Evolutionary conservation across 306 rosid genomes (phyloP).

Genomic region (barrel medic (Medicago truncatula)): MtrunA17r5.0-ANR NC_053047.1:34712501-34713000

Average conservation of each 20-base stretch:
- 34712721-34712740: slow-evolving; percentile 18
- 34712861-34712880: slow-evolving; percentile 38
- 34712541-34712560: slow-evolving; percentile 42
- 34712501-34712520: too few species aligned
- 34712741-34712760: slow-evolving; percentile 49
- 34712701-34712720: too few species aligned
- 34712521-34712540: slow-evolving; percentile 31
- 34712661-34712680: slow-evolving; percentile 4
- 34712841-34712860: slow-evolving; percentile 42
- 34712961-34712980: too few species aligned
- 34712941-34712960: too few species aligned
- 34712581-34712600: slow-evolving; percentile 12
- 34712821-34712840: slow-evolving; percentile 45
- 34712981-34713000: too few species aligned
- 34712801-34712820: slow-evolving; percentile 39
- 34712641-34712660: neutral
- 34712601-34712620: neutral
- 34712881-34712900: too few species aligned
- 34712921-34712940: too few species aligned
- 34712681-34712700: neutral
- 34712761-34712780: slow-evolving; percentile 37
- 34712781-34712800: slow-evolving; percentile 37
- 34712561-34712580: slow-evolving; percentile 32
- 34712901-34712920: neutral
- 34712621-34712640: slow-evolving; percentile 34